Evolutionary conservation across 2,329 filamentous ascomycete genomes (phyloP).

Genomic region (Cylindrodendrum hubeiense): DNA sequence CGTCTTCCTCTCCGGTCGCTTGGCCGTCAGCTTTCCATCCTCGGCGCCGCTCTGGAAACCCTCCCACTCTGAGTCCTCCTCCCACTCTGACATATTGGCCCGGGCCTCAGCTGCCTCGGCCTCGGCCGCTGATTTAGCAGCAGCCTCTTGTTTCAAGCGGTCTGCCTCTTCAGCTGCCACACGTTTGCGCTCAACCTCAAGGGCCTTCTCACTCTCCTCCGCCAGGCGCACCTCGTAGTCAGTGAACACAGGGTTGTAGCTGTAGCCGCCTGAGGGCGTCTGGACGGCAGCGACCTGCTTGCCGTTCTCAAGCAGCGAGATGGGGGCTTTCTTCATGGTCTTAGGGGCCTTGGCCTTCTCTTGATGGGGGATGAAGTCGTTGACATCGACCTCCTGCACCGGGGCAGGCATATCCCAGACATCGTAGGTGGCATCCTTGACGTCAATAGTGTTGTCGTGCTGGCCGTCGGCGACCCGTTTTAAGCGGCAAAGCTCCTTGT

Average conservation of each 20-base stretch:
- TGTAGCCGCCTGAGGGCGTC: slow-evolving; percentile 84
- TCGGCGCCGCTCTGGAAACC: slow-evolving; percentile 86
- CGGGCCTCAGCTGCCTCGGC: slow-evolving; percentile 80
- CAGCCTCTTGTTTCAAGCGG: slow-evolving; percentile 74
- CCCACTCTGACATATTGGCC: slow-evolving; percentile 76
- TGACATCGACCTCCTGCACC: slow-evolving; percentile 53
- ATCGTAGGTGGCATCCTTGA: slow-evolving; percentile 79
- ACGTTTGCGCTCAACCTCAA: slow-evolving; percentile 83
- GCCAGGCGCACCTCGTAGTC: slow-evolving; percentile 86
- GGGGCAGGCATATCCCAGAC: slow-evolving; percentile 74
- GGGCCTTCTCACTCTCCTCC: slow-evolving; percentile 81
- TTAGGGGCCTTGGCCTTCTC: slow-evolving; percentile 78
- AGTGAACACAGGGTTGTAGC: slow-evolving; percentile 90
- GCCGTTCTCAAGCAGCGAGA: slow-evolving; percentile 86
- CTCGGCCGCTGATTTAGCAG: slow-evolving; percentile 77
- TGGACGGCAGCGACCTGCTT: slow-evolving; percentile 83
- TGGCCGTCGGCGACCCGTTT: slow-evolving; percentile 83
- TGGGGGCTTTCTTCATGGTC: slow-evolving; percentile 80
- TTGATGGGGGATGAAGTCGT: slow-evolving; percentile 73
- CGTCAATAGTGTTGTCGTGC: slow-evolving; percentile 65
- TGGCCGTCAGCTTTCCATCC: slow-evolving; percentile 70
- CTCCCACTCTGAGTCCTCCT: slow-evolving; percentile 93
- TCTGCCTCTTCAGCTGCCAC: slow-evolving; percentile 76
- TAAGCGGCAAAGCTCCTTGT: slow-evolving; percentile 85
- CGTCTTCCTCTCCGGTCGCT: slow-evolving; percentile 87